Percentiles rank a stretch among this genome's conserved stretches.
Evolutionary conservation across 2,329 filamentous ascomycete genomes (phyloP).

Genomic region (Cladosporium austrohemisphaericum): DNA sequence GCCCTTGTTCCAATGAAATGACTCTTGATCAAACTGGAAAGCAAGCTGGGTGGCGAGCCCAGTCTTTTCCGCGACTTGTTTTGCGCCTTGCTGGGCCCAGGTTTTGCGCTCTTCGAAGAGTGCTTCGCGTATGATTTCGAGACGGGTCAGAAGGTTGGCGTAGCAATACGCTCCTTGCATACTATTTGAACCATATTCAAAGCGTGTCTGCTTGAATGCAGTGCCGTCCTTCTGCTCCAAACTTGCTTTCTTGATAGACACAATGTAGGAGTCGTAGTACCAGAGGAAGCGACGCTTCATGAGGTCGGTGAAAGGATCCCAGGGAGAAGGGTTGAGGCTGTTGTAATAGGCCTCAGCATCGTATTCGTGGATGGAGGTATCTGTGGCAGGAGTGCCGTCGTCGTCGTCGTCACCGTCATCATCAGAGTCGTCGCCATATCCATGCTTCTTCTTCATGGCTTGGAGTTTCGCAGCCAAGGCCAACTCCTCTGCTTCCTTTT

Average conservation of each 20-base stretch:
- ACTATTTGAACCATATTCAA: constrained; percentile 70
- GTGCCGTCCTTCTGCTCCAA: constrained; percentile 61
- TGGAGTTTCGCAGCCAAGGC: background rate
- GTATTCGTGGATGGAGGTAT: constrained; percentile 35
- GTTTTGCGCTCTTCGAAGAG: constrained; percentile 66
- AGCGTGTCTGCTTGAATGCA: constrained; percentile 77
- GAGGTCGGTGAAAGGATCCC: constrained; percentile 84
- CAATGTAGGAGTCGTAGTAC: constrained; percentile 88
- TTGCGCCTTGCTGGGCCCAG: constrained; percentile 69
- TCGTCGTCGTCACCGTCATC: constrained; percentile 17
- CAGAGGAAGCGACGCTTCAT: constrained; percentile 90
- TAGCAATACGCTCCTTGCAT: constrained; percentile 91
- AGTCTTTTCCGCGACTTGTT: constrained; percentile 60
- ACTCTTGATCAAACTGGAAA: constrained; percentile 79
- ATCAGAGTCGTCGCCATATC: background rate
- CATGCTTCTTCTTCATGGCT: background rate
- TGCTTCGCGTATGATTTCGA: constrained; percentile 64
- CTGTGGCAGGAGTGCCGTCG: constrained; percentile 18
- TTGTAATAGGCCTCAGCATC: constrained; percentile 35
- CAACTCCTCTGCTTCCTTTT: too few species aligned
- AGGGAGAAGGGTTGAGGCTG: constrained; percentile 46
- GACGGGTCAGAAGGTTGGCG: constrained; percentile 63
- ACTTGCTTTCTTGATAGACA: constrained; percentile 62
- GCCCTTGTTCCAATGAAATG: constrained; percentile 67
- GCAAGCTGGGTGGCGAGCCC: constrained; percentile 77